phyloP scores from a whole-genome alignment of 73 alveolate species.

The Tetrahymena thermophila region DNA sequence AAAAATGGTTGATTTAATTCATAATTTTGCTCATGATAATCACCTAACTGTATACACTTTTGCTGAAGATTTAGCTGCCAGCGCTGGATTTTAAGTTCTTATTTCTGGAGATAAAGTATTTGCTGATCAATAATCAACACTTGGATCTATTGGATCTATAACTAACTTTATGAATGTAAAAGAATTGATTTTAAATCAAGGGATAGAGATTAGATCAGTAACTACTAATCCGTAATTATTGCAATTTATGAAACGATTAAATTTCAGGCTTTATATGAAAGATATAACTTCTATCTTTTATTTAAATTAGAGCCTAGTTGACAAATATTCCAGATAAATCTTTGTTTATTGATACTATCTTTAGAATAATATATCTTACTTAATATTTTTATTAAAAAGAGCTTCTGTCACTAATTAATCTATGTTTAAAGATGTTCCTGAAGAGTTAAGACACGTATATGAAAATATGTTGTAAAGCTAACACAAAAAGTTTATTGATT shows the following conservation, averaged over 20 bases:
- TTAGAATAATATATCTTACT: not conserved
- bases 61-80: slow-evolving; percentile 59
- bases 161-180: not conserved
- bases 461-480: not conserved
- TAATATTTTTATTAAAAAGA: not conserved
- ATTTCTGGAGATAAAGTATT: slow-evolving; percentile 38
- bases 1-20: not conserved
- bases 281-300: not conserved
- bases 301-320: not conserved
- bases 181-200: slow-evolving; percentile 15
- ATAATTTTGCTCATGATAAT: slow-evolving; percentile 7
- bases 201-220: slow-evolving; percentile 25
- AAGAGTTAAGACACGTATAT: not conserved
- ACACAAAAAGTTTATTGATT: not conserved
- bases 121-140: slow-evolving; percentile 14
- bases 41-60: slow-evolving; percentile 44
- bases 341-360: not conserved
- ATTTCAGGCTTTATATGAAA: not conserved
- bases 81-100: slow-evolving; percentile 47
- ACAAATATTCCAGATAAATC: not conserved
- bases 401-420: not conserved
- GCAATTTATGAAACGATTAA: not conserved
- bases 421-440: not conserved
- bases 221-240: slow-evolving; percentile 22
- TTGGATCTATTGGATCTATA: slow-evolving; percentile 46